Evolutionary conservation across 1,139 yeast genomes (phyloP).

Genomic region (Geotrichum reessii): DNA sequence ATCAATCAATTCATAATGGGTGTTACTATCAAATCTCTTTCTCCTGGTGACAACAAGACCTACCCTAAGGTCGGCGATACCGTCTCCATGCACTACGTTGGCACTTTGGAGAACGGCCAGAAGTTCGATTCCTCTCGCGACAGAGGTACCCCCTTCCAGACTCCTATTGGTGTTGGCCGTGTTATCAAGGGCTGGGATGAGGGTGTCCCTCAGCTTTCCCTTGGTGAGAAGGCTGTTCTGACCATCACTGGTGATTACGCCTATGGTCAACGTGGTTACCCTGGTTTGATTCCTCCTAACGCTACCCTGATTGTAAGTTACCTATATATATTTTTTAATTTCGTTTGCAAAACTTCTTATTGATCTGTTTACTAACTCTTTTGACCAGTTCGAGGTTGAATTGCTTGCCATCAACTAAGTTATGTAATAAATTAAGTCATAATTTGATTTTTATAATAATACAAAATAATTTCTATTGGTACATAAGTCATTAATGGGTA

Average conservation of each 20-base stretch:
- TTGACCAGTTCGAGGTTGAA: conserved; percentile 67
- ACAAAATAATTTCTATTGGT: background rate
- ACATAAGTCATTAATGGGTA: background rate
- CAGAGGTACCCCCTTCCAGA: conserved; percentile 91
- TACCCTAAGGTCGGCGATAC: conserved; percentile 83
- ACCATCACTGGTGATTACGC: conserved; percentile 92
- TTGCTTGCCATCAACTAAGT: conserved; percentile 63
- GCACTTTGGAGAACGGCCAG: conserved; percentile 89
- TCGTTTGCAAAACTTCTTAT: background rate
- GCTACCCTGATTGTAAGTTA: conserved; percentile 60
- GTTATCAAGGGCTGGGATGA: conserved; percentile 96
- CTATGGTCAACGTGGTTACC: conserved; percentile 91
- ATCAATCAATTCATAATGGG: conserved; percentile 32
- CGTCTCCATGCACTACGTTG: conserved; percentile 85
- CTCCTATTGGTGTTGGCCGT: conserved; percentile 90
- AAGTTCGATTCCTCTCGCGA: conserved; percentile 92
- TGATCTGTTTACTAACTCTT: background rate
- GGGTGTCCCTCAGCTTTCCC: conserved; percentile 82
- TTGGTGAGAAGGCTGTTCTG: conserved; percentile 87
- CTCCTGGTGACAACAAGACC: conserved; percentile 63
- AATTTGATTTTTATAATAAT: too few relatives aligned
- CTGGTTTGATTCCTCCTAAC: conserved; percentile 93
- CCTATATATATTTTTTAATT: background rate
- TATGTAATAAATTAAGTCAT: background rate
- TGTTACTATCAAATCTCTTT: conserved; percentile 35